phyloP scores from a whole-genome alignment of 1,139 yeast species.

The Debaryomyces subglobosus region DNA sequence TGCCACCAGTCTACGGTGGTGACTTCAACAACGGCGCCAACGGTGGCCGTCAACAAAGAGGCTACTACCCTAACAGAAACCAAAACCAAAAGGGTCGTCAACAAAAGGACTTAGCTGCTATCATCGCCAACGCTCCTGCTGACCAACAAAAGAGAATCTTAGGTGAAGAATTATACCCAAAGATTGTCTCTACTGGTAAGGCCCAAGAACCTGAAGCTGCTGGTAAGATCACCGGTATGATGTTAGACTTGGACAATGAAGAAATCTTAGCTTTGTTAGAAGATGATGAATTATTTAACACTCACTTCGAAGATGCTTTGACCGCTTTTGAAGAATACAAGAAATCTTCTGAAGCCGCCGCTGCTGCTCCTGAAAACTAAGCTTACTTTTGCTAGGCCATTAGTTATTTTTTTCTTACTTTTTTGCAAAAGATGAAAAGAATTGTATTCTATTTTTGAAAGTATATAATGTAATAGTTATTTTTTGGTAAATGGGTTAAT shows the following conservation, averaged over 20 bases:
- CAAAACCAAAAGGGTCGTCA: conserved; percentile 37
- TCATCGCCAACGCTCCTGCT: conserved; percentile 66
- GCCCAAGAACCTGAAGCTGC: conserved; percentile 91
- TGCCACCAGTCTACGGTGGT: conserved; percentile 75
- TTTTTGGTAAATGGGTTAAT: conserved; percentile 33
- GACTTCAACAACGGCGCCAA: conserved; percentile 49
- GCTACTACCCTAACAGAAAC: conserved; percentile 49
- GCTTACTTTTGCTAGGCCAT: conserved; percentile 16
- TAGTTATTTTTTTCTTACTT: conserved; percentile 10
- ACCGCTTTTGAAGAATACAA: conserved; percentile 90
- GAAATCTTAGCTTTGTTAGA: conserved; percentile 88
- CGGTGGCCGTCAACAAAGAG: conserved; percentile 46
- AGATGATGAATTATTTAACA: conserved; percentile 87
- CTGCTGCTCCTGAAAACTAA: conserved; percentile 25
- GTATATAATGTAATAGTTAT: conserved; percentile 29
- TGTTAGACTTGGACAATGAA: conserved; percentile 91
- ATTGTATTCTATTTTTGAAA: conserved; percentile 24
- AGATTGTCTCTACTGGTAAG: conserved; percentile 87
- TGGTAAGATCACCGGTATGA: conserved; percentile 99
- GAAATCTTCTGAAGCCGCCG: conserved; percentile 44
- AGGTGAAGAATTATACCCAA: conserved; percentile 97
- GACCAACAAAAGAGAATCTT: conserved; percentile 96
- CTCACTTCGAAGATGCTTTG: conserved; percentile 93
- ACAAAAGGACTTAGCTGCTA: conserved; percentile 55
- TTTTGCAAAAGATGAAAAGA: conserved; percentile 11